Conservation (phyloP, 2,329 filamentous ascomycete species). For the Trichoderma sp. region DNA sequence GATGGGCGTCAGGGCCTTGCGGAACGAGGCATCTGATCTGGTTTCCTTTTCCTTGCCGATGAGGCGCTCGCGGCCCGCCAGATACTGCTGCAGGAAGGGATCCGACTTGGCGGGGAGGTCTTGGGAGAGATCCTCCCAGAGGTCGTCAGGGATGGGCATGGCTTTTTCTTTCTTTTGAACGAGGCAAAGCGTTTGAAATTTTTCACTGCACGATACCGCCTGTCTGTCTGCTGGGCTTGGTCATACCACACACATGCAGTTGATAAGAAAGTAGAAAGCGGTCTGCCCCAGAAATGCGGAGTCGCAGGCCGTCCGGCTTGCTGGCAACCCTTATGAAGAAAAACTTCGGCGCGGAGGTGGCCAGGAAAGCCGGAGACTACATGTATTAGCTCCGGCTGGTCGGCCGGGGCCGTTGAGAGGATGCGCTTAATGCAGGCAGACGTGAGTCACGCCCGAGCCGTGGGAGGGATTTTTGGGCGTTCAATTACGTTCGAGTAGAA, state of each 20-base stretch:
- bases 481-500: not conserved
- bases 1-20: slow-evolving; percentile 75
- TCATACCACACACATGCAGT: not conserved
- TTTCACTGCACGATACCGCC: not conserved
- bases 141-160: slow-evolving; percentile 56
- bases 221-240: not conserved
- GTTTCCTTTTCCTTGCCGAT: slow-evolving; percentile 80
- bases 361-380: not conserved
- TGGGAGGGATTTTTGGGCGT: not conserved
- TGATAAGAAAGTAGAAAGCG: not conserved
- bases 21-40: slow-evolving; percentile 74
- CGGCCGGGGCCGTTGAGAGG: slow-evolving; percentile 26
- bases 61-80: slow-evolving; percentile 73
- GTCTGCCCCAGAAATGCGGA: slow-evolving; percentile 19
- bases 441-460: slow-evolving; percentile 16
- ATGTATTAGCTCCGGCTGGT: not conserved
- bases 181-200: not conserved
- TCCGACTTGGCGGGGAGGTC: slow-evolving; percentile 65
- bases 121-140: slow-evolving; percentile 61
- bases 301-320: not conserved
- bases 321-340: slow-evolving; percentile 20
- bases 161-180: not conserved
- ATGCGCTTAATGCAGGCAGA: not conserved
- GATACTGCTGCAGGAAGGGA: slow-evolving; percentile 80
- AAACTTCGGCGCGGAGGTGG: slow-evolving; percentile 12